Base-by-base conservation (phyloP, 2,329 filamentous ascomycete genomes). In the Fusarium sp. region DNA sequence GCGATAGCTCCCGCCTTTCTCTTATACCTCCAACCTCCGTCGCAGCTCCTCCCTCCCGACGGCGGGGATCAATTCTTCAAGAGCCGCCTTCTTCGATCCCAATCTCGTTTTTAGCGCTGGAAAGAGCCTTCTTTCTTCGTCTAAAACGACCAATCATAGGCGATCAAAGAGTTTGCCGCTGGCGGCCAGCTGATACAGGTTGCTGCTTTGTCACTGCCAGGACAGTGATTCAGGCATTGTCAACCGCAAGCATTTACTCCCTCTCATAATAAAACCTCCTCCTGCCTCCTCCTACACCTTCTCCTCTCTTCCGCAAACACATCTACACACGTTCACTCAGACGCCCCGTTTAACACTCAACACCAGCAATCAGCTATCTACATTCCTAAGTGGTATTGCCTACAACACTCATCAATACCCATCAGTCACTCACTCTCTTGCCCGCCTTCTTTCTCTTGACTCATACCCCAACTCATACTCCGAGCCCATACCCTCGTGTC, bases 191-290 rank as follows among this genome's bases (percentile, higher is more conserved):
- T 57, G 54, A 35, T 22, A 17, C 27, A 32, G 40, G 27, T 40
- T 60, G 20, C 27, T 45, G 22, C 22, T 59, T 47, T 50, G 45
- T 33, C 50, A 54, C 27, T 54, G 50, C 27, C 6, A 5, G 8
- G 8, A 8, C 20, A 43, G 37, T 54, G 50, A 73, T 68, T 73
- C 58, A 63, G 6, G 17, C 32, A 10, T 25, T 22, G 30, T 45
- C 52, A 50, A 22, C 33, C 56, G 35, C n/a, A 25, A 65, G 62
- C 30, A n/a, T 20, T 43, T 20, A 17, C 12, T 38, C 12, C 14
- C 30, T 12, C 60, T 52, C 30, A 33, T 15, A 68, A 54, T 73
- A 73, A 73, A 64, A 33, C 45, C 27, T 35, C 27, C 14, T 15
- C 15, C 22, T 50, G 22, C 45, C 56, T 33, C 38, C 30, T 54